These are phyloP conservation scores for Drechslerella coelobrocha DNA, from an alignment of 2,329 filamentous ascomycete genomes.

Conservation along the genomic window DNA sequence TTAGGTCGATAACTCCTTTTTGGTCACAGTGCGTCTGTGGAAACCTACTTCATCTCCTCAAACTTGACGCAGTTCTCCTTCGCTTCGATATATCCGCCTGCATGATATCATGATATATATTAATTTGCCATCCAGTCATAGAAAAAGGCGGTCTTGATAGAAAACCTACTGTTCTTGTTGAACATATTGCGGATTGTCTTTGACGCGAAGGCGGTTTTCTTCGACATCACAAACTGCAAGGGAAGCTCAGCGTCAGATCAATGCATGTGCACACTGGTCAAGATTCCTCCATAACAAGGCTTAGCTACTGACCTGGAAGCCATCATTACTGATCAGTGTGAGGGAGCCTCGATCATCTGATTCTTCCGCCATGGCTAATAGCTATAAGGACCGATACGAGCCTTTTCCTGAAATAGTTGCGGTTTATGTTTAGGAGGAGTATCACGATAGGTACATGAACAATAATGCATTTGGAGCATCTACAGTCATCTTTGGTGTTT, in stretches of 20 bases:
- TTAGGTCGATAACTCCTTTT: not conserved
- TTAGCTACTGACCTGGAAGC: constrained; percentile 60
- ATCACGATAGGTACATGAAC: not conserved
- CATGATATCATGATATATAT: not conserved
- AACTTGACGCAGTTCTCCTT: constrained; percentile 66
- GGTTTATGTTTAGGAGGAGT: not conserved
- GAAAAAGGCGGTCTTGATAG: not conserved
- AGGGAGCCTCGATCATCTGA: constrained; percentile 63
- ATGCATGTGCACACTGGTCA: not conserved
- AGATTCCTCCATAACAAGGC: not conserved
- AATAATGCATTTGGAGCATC: no score
- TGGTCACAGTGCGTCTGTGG: no score
- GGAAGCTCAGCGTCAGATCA: not conserved
- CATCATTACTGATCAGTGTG: constrained; percentile 70
- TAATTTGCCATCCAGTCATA: not conserved
- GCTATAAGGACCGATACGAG: constrained; percentile 5
- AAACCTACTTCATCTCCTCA: constrained; percentile 66
- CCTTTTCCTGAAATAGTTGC: constrained; percentile 18
- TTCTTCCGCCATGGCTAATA: constrained; percentile 25
- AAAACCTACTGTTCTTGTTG: constrained; percentile 66
- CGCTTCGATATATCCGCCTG: constrained; percentile 61
- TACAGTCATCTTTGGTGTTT: constrained; percentile 5
- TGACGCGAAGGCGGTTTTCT: constrained; percentile 68
- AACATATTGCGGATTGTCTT: constrained; percentile 70
- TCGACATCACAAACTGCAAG: constrained; percentile 66